phyloP scores from a whole-genome alignment of 2,329 filamentous ascomycete genomes.

The Hirsutella thompsonii region DNA sequence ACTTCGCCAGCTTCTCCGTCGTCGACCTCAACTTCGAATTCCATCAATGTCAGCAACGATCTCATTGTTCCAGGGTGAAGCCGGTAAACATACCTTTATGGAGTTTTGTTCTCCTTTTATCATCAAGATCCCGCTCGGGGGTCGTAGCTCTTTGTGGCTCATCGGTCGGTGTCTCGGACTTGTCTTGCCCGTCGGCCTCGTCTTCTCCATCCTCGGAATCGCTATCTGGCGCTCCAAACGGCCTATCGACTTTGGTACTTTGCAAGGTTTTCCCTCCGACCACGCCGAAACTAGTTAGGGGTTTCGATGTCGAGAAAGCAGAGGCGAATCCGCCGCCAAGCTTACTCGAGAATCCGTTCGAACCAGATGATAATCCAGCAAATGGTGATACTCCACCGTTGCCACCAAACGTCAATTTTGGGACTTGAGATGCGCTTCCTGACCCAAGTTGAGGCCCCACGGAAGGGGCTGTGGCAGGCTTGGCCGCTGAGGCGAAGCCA shows the following conservation, averaged over 20 bases:
- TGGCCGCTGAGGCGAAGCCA: slow-evolving; percentile 34
- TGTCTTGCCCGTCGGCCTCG: slow-evolving; percentile 22
- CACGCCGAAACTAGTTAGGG: slow-evolving; percentile 57
- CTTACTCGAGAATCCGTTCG: slow-evolving; percentile 34
- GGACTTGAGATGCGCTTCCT: slow-evolving; percentile 17
- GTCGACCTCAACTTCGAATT: slow-evolving; percentile 50
- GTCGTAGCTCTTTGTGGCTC: slow-evolving; percentile 31
- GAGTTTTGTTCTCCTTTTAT: slow-evolving; percentile 52
- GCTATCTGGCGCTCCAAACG: slow-evolving; percentile 66
- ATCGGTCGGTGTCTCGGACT: slow-evolving; percentile 28
- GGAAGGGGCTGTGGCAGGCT: slow-evolving; percentile 17
- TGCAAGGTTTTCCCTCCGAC: slow-evolving; percentile 34
- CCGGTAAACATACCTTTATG: slow-evolving; percentile 50
- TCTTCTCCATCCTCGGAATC: slow-evolving; percentile 38
- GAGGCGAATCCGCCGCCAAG: slow-evolving; percentile 23
- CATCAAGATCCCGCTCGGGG: slow-evolving; percentile 43
- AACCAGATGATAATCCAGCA: slow-evolving; percentile 24
- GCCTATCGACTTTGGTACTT: slow-evolving; percentile 50
- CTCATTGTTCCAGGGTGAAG: background rate
- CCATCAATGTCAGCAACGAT: background rate
- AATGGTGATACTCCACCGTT: slow-evolving; percentile 32
- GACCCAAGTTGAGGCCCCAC: slow-evolving; percentile 7
- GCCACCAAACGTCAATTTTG: slow-evolving; percentile 37
- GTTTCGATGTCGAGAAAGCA: slow-evolving; percentile 25
- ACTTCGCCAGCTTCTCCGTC: slow-evolving; percentile 79